phyloP scores from a whole-genome alignment of 23 red algal species.

The Chondrus crispus region DNA sequence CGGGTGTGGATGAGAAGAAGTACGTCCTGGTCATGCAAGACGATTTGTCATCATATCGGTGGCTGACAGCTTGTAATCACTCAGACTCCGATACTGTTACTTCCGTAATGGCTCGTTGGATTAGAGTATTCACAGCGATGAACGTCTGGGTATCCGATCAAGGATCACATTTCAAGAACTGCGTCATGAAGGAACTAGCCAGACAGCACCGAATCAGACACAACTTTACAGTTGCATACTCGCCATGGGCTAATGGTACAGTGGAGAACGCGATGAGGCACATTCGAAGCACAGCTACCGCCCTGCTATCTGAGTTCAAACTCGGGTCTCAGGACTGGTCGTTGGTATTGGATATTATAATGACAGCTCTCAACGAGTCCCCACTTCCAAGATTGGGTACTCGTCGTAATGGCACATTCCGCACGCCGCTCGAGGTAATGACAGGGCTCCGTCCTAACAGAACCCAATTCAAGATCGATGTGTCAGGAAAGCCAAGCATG shows the following conservation, averaged over 20 bases:
- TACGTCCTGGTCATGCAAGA: slow-evolving; percentile 16
- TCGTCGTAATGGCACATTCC: background rate
- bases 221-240: slow-evolving; percentile 7
- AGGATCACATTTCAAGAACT: slow-evolving; percentile 17
- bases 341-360: background rate
- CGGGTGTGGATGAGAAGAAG: background rate
- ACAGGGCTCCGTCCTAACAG: background rate
- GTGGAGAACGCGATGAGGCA: background rate
- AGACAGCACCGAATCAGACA: slow-evolving; percentile 5
- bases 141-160: slow-evolving; percentile 21
- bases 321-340: background rate
- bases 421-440: slow-evolving; percentile 11
- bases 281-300: background rate
- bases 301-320: slow-evolving; percentile 1
- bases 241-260: slow-evolving; percentile 25
- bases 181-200: background rate
- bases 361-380: background rate
- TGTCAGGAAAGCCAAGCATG: background rate
- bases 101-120: background rate
- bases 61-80: background rate
- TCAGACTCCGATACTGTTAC: background rate
- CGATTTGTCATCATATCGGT: background rate
- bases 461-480: background rate
- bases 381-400: background rate
- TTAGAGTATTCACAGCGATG: background rate